Evolutionary conservation across 2,329 filamentous ascomycete species (phyloP), one percentile per base, ranked within the genome.

Genomic region (Talaromyces sp.): DNA sequence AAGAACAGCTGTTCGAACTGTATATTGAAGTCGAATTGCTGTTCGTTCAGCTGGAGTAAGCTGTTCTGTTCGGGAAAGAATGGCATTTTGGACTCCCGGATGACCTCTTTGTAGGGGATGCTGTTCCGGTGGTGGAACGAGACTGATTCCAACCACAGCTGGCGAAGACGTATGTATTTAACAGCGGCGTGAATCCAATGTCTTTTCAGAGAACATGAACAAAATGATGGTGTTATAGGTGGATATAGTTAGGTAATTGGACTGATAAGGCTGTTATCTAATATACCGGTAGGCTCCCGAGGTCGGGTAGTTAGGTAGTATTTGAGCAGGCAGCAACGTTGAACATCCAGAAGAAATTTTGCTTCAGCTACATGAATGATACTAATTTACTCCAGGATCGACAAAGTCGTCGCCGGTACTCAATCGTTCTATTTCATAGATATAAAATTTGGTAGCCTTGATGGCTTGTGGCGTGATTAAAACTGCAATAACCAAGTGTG

Each of bases 1-100:
- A 77, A 65, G 39, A 78, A 71, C 2, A 68, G 67, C 56, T 78
- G 74, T 60, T 78, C 75, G 57, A 78, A 78, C 15, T 77, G 66
- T 43, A 77, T 67, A 31, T 75, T 75, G 61, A 78, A 78, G 57
- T 78, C 76, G 59, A 77, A 76, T 19, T 48, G 28, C 53, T 56
- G 39, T 5, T n/a, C 21, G 68, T 67, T 35, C 13, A 46, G 53
- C 41, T 48, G 31, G 53, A 56, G 35, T 15, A 52, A 25, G 35
- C 28, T 39, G 33, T 39, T 13, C 21, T 37, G 33, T 28, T 39
- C 48, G 13, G 15, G 33, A 31, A 37, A 52, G 33, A 52, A 52
- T 10, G 48, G 48, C 48, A 52, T 52, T 39, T 39, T 25, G 45
- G 25, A n/a, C 8, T 9, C 43, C 22, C 43, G 11, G 33, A 39